These are phyloP conservation scores for Trichomonascaceae sp. DNA, from an alignment of 1,139 yeast genomes.

Conservation along the genomic window DNA sequence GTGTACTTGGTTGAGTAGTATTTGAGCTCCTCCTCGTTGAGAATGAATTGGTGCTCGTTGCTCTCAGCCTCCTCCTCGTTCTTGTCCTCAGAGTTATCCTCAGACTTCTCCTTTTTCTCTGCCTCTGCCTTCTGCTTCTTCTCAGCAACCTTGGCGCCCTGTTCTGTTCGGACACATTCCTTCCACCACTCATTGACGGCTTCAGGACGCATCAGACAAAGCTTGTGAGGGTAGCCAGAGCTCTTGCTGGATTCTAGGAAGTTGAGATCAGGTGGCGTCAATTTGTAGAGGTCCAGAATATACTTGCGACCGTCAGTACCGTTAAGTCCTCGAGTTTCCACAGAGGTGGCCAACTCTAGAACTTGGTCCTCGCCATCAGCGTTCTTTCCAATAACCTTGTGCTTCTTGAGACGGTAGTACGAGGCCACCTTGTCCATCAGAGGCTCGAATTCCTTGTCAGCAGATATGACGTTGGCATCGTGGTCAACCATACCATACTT, in stretches of 20 bases:
- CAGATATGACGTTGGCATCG: slow-evolving; percentile 33
- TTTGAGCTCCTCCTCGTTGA: slow-evolving; percentile 26
- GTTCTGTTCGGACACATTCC: slow-evolving; percentile 44
- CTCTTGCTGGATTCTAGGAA: slow-evolving; percentile 44
- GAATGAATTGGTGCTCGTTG: slow-evolving; percentile 14
- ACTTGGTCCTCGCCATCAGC: slow-evolving; percentile 28
- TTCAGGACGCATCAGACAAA: slow-evolving; percentile 70
- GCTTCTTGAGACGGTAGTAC: slow-evolving; percentile 66
- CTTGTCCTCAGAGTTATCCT: slow-evolving; percentile 28
- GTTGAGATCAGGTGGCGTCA: slow-evolving; percentile 72
- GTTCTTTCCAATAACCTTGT: slow-evolving; percentile 28
- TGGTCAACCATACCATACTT: slow-evolving; percentile 68
- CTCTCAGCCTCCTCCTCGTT: slow-evolving; percentile 22
- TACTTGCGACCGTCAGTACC: slow-evolving; percentile 84
- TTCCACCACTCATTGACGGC: slow-evolving; percentile 89
- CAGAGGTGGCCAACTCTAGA: slow-evolving; percentile 46
- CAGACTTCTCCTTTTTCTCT: slow-evolving; percentile 25
- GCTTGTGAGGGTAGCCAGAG: slow-evolving; percentile 64
- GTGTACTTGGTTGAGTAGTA: slow-evolving; percentile 45
- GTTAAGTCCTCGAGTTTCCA: slow-evolving; percentile 70
- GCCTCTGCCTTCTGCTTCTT: slow-evolving; percentile 11
- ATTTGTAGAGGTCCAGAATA: slow-evolving; percentile 68
- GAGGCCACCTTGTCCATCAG: slow-evolving; percentile 54
- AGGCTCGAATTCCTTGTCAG: slow-evolving; percentile 38
- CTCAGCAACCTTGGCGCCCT: slow-evolving; percentile 14